phyloP scores from a whole-genome alignment of 306 rosid genomes.

The Benincasa hispida region DNA sequence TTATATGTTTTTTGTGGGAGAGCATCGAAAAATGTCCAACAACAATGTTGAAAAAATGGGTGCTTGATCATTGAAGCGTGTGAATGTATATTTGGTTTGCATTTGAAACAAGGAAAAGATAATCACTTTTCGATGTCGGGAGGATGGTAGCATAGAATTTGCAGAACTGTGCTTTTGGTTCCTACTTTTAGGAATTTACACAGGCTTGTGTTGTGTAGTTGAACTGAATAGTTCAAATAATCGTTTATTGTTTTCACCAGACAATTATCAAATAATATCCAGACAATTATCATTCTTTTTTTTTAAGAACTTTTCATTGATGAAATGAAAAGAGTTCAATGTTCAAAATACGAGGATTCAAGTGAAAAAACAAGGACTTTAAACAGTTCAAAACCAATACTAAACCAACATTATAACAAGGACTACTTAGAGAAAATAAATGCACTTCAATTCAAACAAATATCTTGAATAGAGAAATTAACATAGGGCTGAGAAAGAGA shows the following conservation, averaged over 20 bases:
- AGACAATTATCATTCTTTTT: no score
- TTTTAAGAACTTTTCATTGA: no score
- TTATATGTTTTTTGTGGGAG: background rate
- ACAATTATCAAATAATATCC: background rate
- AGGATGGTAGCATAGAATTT: background rate
- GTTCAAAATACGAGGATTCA: no score
- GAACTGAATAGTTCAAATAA: background rate
- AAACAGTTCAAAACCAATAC: no score
- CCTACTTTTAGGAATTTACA: background rate
- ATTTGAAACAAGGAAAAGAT: background rate
- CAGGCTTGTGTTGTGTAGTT: background rate
- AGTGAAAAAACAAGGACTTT: no score
- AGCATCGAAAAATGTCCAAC: background rate
- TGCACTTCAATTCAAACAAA: no score
- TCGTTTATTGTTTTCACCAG: background rate
- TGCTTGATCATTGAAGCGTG: background rate
- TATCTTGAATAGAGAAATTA: no score
- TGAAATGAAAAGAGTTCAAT: no score
- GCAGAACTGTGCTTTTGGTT: background rate
- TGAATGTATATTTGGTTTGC: background rate
- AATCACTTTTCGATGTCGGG: background rate
- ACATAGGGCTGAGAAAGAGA: no score
- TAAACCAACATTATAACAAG: no score
- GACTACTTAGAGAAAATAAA: no score
- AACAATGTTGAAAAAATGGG: background rate